Evolutionary conservation across 2,329 filamentous ascomycete species (phyloP).

Genomic region (Paecilomyces niveus): DNA sequence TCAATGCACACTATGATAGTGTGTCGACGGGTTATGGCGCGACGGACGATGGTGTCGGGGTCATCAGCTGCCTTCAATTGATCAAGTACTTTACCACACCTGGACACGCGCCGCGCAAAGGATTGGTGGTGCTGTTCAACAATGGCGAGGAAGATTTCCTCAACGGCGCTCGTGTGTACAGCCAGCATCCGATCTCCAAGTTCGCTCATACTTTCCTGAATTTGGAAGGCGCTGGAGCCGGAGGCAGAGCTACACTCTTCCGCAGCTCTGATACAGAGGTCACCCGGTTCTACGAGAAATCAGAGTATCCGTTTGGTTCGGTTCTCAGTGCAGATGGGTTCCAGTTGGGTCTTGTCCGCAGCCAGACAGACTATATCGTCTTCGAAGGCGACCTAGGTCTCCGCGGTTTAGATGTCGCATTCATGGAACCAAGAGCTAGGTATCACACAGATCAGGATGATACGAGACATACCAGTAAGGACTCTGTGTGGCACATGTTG

Average conservation of each 20-base stretch:
- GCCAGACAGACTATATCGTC: conserved; percentile 82
- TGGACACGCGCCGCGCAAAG: conserved; percentile 66
- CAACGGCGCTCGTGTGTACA: conserved; percentile 78
- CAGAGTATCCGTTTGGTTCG: conserved; percentile 71
- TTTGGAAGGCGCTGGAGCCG: conserved; percentile 88
- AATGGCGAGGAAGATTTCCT: conserved; percentile 93
- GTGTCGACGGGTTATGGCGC: conserved; percentile 89
- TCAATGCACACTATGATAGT: conserved; percentile 93
- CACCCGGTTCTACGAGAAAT: conserved; percentile 66
- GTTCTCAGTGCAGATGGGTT: conserved; percentile 82
- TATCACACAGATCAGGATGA: conserved; percentile 94
- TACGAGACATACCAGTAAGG: conserved; percentile 59
- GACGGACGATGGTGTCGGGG: conserved; percentile 87
- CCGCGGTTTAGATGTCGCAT: conserved; percentile 85
- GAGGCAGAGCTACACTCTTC: conserved; percentile 80
- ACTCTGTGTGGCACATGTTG: conserved; percentile 89
- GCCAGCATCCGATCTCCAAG: conserved; percentile 70
- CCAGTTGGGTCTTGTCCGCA: conserved; percentile 67
- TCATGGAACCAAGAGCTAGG: conserved; percentile 74
- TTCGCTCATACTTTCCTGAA: conserved; percentile 88
- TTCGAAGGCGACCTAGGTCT: conserved; percentile 72
- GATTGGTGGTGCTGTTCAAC: conserved; percentile 80
- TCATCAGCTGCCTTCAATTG: conserved; percentile 78
- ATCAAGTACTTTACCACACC: conserved; percentile 75
- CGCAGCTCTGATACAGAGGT: conserved; percentile 81